Conservation (phyloP, 163 green algal species). For the Volvox carteri region DNA sequence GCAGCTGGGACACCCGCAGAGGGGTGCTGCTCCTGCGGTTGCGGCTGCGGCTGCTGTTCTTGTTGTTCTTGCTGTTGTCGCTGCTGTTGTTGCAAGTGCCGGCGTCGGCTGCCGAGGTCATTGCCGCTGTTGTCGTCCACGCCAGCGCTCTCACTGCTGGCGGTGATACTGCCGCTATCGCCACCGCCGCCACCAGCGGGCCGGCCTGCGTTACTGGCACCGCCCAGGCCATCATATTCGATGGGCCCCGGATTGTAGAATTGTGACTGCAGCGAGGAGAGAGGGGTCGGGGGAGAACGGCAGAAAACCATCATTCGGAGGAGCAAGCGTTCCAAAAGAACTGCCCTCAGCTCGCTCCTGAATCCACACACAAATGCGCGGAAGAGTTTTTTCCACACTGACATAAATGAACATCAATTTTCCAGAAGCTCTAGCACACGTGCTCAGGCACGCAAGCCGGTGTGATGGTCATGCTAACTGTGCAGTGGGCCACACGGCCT, state of each 20-base stretch:
- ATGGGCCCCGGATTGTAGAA: not conserved
- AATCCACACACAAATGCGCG: too few relatives aligned
- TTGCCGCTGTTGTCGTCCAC: not conserved
- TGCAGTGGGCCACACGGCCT: too few relatives aligned
- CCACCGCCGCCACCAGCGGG: not conserved
- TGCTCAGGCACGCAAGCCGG: too few relatives aligned
- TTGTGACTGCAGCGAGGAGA: not conserved
- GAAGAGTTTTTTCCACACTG: too few relatives aligned
- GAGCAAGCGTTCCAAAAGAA: too few relatives aligned
- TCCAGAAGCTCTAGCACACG: too few relatives aligned
- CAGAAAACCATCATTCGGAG: too few relatives aligned
- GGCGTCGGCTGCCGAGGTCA: not conserved
- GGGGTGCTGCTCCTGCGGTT: not conserved
- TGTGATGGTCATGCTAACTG: too few relatives aligned
- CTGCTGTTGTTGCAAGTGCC: not conserved
- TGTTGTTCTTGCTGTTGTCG: not conserved
- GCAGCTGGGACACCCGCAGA: not conserved
- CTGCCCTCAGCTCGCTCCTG: too few relatives aligned
- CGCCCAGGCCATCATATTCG: slow-evolving; percentile 2
- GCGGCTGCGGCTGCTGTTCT: not conserved
- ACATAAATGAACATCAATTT: too few relatives aligned
- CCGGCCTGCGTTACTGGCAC: not conserved
- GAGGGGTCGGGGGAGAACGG: too few relatives aligned
- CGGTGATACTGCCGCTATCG: not conserved
- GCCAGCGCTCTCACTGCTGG: not conserved